phyloP scores from a whole-genome alignment of 1,284 basidiomycete species.

The Tremellales sp. region DNA sequence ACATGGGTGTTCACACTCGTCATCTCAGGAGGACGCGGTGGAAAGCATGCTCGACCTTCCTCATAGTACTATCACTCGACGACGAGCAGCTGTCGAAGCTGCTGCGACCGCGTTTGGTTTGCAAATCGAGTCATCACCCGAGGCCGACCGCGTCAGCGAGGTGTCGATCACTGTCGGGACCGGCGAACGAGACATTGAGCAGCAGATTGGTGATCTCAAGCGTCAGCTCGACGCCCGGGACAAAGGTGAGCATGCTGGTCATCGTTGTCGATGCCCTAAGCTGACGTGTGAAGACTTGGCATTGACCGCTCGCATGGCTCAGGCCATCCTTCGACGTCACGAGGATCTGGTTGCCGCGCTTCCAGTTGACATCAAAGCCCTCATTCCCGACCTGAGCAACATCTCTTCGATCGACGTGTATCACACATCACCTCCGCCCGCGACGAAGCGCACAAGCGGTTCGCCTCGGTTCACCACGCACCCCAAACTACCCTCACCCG shows the following conservation, averaged over 20 bases:
- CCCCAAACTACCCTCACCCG: neutral
- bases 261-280: no score
- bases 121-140: neutral
- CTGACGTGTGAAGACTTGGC: constrained; percentile 14
- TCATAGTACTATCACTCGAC: neutral
- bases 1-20: neutral
- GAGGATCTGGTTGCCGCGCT: constrained; percentile 15
- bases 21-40: neutral
- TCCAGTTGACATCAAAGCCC: constrained; percentile 8
- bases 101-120: neutral
- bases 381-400: constrained; percentile 5
- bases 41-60: no score
- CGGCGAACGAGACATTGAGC: neutral
- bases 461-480: no score
- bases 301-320: constrained; percentile 24
- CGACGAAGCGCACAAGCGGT: neutral
- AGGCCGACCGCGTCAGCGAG: neutral
- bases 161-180: neutral
- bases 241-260: no score
- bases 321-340: constrained; percentile 19
- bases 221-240: neutral
- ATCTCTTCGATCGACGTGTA: neutral
- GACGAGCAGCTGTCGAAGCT: neutral
- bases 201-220: neutral
- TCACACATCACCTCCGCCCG: neutral